Conservation (phyloP, 306 rosid genomes). For the Aeschynomene evenia region DNA sequence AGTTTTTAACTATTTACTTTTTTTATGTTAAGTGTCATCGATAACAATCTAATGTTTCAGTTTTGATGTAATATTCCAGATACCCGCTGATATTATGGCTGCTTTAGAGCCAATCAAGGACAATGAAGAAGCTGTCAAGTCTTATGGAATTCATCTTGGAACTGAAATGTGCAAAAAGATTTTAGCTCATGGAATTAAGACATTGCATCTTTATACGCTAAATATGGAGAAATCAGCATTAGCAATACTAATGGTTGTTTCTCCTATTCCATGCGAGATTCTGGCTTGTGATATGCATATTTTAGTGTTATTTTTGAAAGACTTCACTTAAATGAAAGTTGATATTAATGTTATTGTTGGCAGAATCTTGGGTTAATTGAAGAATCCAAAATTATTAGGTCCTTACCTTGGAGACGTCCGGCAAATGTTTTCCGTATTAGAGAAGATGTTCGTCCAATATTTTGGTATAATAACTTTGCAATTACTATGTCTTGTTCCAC, state of each 20-base stretch:
- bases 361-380: conserved; percentile 96
- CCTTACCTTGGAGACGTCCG: conserved; percentile 90
- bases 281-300: conserved; percentile 31
- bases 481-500: conserved; percentile 16
- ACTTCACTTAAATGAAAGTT: conserved; percentile 16
- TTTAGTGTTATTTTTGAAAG: conserved; percentile 21
- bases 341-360: conserved; percentile 30
- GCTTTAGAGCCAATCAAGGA: conserved; percentile 96
- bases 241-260: conserved; percentile 65
- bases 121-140: conserved; percentile 94
- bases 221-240: conserved; percentile 96
- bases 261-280: conserved; percentile 20
- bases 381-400: conserved; percentile 74
- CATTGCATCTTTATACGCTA: conserved; percentile 82
- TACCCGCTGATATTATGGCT: conserved; percentile 74
- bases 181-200: conserved; percentile 87
- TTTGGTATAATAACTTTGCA: conserved; percentile 53
- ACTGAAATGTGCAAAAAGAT: conserved; percentile 96
- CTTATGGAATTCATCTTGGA: conserved; percentile 91
- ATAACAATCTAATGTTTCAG: conserved; percentile 25
- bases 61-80: conserved; percentile 46
- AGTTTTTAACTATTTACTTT: conserved; percentile 10
- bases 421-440: conserved; percentile 74
- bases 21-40: conserved; percentile 6
- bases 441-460: conserved; percentile 94